Conservation (phyloP, 2,329 filamentous ascomycete species). For the Ploettnerulaceae sp. region DNA sequence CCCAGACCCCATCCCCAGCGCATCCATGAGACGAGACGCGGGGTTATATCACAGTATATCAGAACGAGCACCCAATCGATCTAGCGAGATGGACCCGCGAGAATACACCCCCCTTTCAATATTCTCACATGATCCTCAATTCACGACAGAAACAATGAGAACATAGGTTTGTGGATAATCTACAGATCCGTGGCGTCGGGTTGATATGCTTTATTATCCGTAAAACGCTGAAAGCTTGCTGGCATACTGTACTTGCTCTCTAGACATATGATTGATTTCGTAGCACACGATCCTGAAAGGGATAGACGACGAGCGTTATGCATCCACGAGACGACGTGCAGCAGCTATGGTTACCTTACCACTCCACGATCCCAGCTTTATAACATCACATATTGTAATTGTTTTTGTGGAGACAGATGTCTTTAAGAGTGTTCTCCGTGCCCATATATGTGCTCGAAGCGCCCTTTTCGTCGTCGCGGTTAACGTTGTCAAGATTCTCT, state of each 20-base stretch:
- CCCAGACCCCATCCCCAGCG: constrained; percentile 3
- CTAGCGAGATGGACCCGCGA: constrained; percentile 2
- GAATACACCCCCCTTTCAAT: not conserved
- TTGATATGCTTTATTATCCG: constrained; percentile 9
- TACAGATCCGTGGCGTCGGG: constrained; percentile 12
- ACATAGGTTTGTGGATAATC: constrained; percentile 6
- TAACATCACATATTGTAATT: not conserved
- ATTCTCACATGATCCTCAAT: constrained; percentile 9
- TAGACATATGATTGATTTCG: too few relatives aligned
- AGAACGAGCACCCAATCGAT: constrained; percentile 4
- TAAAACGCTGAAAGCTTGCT: not conserved
- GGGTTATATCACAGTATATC: constrained; percentile 8
- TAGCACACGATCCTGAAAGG: constrained; percentile 7
- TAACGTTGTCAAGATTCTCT: constrained; percentile 5
- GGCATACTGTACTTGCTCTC: too few relatives aligned
- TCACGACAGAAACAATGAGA: constrained; percentile 2
- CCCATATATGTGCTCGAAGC: constrained; percentile 2
- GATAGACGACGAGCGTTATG: constrained; percentile 21
- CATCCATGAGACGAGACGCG: not conserved
- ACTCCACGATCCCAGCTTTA: constrained; percentile 3
- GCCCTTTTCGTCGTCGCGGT: not conserved
- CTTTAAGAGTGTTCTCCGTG: not conserved
- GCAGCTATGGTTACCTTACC: not conserved
- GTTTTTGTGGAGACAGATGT: not conserved
- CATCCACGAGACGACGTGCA: constrained; percentile 15